Conservation (phyloP, 768 basidiomycete species). For the Tricholoma terreum region DNA sequence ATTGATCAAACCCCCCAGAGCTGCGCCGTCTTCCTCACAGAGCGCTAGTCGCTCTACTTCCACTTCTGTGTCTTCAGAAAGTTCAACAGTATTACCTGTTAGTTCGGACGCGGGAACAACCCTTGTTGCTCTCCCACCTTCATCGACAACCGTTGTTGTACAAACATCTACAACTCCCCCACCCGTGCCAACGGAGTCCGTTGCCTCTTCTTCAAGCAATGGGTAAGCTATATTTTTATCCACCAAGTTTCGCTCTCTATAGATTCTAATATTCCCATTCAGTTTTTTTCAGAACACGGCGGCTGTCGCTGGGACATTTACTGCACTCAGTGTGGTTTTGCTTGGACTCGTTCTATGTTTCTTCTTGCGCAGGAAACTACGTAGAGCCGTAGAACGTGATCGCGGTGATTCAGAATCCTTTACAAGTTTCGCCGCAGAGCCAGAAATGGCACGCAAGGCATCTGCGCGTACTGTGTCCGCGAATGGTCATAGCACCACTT, state of each 20-base stretch:
- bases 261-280: constrained; percentile 5
- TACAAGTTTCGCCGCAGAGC: constrained; percentile 17
- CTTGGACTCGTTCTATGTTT: constrained; percentile 16
- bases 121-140: not conserved
- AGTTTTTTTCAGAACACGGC: constrained; percentile 39
- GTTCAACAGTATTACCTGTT: not conserved
- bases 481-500: constrained; percentile 12
- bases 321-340: constrained; percentile 26
- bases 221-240: constrained; percentile 8
- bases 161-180: constrained; percentile 1
- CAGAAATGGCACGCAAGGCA: constrained; percentile 7
- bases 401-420: constrained; percentile 25
- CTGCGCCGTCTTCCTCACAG: not conserved
- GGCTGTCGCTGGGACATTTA: constrained; percentile 36
- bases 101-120: constrained; percentile 8
- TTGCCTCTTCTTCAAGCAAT: constrained; percentile 8
- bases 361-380: constrained; percentile 24
- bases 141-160: not conserved
- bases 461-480: constrained; percentile 8
- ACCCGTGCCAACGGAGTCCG: constrained; percentile 4
- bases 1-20: not conserved
- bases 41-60: not conserved
- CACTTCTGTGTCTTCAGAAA: not conserved
- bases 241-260: not conserved
- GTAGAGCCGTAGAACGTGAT: constrained; percentile 17